Conservation (phyloP, 495 filamentous ascomycete species). For the Aspergillus nidulans region DNA sequence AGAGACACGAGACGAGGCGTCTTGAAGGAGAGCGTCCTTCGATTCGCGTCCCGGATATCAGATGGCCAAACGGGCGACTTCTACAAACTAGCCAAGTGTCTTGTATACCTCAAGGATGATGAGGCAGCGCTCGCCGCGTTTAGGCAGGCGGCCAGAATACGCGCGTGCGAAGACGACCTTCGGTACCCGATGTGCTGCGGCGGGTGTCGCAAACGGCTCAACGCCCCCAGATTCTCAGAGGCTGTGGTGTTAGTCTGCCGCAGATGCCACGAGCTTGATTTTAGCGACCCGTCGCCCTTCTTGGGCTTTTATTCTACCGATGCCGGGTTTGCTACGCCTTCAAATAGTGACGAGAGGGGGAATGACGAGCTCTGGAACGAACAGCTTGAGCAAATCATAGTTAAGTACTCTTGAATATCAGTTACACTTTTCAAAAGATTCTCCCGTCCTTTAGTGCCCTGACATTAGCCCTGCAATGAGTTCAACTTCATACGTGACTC, state of each 20-base stretch:
- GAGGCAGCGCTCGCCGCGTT: neutral
- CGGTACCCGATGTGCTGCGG: constrained; percentile 1
- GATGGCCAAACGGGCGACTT: neutral
- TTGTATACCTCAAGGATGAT: neutral
- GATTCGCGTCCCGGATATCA: neutral
- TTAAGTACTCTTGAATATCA: neutral
- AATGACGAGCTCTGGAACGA: neutral
- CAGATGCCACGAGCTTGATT: neutral
- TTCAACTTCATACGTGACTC: too few relatives aligned
- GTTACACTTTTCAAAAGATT: too few relatives aligned
- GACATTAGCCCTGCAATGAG: too few relatives aligned
- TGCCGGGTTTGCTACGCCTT: neutral
- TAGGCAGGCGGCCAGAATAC: neutral
- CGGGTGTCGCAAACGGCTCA: neutral
- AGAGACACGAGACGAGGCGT: neutral
- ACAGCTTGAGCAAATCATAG: neutral
- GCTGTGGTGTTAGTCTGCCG: neutral
- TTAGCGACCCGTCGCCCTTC: neutral
- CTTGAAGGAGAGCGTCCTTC: neutral
- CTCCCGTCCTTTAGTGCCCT: too few relatives aligned
- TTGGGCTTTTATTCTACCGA: neutral
- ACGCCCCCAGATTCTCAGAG: neutral
- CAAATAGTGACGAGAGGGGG: neutral
- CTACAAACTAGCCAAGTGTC: constrained; percentile 3
- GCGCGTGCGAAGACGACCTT: neutral